phyloP scores from a whole-genome alignment of 257 asterid genomes.

The Penstemon eatonii region DNA sequence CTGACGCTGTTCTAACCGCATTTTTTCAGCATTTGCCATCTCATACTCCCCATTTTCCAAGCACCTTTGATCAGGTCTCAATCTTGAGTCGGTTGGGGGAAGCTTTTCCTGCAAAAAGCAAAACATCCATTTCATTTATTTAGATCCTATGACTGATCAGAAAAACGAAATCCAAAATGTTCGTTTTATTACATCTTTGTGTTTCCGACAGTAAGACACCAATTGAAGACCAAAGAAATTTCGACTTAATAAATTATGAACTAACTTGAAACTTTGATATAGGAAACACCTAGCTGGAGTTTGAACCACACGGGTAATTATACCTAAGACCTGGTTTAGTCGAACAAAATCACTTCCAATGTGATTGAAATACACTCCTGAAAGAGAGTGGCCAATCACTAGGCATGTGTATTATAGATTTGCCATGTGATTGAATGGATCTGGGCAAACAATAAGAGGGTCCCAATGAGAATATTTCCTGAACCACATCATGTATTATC shows the following conservation, averaged over 20 bases:
- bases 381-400: neutral
- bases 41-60: slow-evolving; percentile 84
- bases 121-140: neutral
- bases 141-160: neutral
- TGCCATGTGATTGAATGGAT: neutral
- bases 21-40: slow-evolving; percentile 75
- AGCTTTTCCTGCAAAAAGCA: slow-evolving; percentile 43
- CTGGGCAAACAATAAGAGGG: neutral
- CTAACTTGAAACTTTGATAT: too few species aligned
- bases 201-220: too few species aligned
- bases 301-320: too few species aligned
- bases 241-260: too few species aligned
- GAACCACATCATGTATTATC: neutral
- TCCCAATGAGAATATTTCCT: neutral
- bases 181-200: neutral
- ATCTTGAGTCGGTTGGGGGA: slow-evolving; percentile 86
- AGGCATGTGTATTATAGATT: neutral
- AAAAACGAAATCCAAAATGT: neutral
- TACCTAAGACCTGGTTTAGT: too few species aligned
- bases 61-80: slow-evolving; percentile 91
- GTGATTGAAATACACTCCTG: too few species aligned
- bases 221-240: too few species aligned
- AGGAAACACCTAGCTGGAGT: too few species aligned
- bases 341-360: too few species aligned
- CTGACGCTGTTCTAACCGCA: slow-evolving; percentile 84